Evolutionary conservation across 2,329 filamentous ascomycete genomes (phyloP).

Genomic region (Cladosporium phlei): DNA sequence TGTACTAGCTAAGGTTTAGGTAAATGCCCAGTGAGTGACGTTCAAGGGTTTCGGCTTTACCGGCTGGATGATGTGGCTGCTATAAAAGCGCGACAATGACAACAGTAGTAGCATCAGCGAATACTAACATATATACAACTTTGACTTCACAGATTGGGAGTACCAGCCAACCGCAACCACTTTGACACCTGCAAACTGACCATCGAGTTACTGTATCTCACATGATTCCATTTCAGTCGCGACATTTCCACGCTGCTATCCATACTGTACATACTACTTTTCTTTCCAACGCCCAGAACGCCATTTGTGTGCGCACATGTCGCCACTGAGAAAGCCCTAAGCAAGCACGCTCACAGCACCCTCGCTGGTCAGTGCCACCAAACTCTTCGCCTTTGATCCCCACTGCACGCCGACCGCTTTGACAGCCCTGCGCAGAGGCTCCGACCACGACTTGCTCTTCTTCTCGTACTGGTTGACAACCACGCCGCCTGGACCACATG

Average conservation of each 20-base stretch:
- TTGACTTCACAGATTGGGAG: too few relatives aligned
- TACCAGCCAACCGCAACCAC: too few relatives aligned
- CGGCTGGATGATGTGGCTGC: too few relatives aligned
- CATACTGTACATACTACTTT: slow-evolving; percentile 1
- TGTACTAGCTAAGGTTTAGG: too few relatives aligned
- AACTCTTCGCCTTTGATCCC: slow-evolving; percentile 68
- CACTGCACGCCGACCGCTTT: slow-evolving; percentile 70
- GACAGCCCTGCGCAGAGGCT: slow-evolving; percentile 72
- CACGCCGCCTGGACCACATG: slow-evolving; percentile 71
- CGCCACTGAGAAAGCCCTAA: not conserved
- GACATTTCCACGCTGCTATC: slow-evolving; percentile 3
- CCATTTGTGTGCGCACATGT: not conserved
- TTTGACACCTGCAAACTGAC: too few relatives aligned
- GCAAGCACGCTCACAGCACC: slow-evolving; percentile 63
- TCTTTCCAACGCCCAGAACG: slow-evolving; percentile 8
- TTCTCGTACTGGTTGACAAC: slow-evolving; percentile 89
- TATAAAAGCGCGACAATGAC: too few relatives aligned
- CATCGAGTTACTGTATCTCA: not conserved
- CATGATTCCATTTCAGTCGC: not conserved
- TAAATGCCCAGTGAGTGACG: too few relatives aligned
- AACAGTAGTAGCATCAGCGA: too few relatives aligned
- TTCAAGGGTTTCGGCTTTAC: too few relatives aligned
- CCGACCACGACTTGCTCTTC: slow-evolving; percentile 79
- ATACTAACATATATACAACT: too few relatives aligned
- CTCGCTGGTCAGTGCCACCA: slow-evolving; percentile 69